phyloP scores from a whole-genome alignment of 257 asterid genomes.

The Solanum chmielewskii region DNA sequence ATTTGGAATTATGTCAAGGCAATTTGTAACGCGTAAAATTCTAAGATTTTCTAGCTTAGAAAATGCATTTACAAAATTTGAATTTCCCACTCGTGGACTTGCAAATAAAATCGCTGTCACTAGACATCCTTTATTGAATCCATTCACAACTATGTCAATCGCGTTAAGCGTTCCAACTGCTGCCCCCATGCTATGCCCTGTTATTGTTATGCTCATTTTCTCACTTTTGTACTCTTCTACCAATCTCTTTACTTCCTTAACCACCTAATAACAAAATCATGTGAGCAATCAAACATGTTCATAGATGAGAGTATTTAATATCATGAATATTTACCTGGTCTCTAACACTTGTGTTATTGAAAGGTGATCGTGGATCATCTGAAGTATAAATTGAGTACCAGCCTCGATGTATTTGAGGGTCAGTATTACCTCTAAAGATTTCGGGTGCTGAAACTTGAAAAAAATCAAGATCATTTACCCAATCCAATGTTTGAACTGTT shows the following conservation, averaged over 20 bases:
- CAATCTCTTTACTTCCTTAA: background rate
- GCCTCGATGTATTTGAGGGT: constrained; percentile 12
- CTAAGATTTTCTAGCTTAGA: constrained; percentile 9
- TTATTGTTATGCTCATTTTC: background rate
- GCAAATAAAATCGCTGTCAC: constrained; percentile 41
- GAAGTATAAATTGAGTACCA: constrained; percentile 18
- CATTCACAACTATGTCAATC: constrained; percentile 16
- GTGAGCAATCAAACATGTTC: background rate
- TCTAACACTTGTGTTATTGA: constrained; percentile 19
- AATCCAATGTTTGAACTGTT: constrained; percentile 14
- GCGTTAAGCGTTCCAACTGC: constrained; percentile 1
- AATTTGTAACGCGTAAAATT: constrained; percentile 17
- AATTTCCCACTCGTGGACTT: constrained; percentile 32
- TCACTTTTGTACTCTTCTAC: background rate
- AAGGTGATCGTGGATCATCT: background rate
- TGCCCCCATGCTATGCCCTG: constrained; percentile 7
- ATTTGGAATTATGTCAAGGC: constrained; percentile 21
- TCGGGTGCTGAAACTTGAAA: constrained; percentile 9
- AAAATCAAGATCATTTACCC: constrained; percentile 30
- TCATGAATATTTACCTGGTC: constrained; percentile 19
- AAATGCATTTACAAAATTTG: background rate
- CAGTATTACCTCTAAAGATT: constrained; percentile 9
- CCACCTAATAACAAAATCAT: background rate
- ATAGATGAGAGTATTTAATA: background rate
- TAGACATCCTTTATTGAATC: constrained; percentile 16